These are phyloP conservation scores for Erythrophleum fordii DNA, from an alignment of 306 rosid genomes.

Conservation along the genomic window DNA sequence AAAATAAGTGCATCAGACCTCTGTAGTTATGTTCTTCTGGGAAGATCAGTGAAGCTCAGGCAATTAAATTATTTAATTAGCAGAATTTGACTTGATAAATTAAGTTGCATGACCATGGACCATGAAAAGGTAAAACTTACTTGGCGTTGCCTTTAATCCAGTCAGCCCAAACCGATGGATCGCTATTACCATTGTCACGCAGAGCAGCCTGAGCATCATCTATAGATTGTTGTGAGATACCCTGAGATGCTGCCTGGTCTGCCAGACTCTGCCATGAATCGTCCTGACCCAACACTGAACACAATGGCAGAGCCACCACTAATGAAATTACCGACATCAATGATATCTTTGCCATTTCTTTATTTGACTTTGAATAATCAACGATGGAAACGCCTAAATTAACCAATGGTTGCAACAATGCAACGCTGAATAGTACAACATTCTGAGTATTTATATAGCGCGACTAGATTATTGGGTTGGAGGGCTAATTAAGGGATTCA, in stretches of 20 bases:
- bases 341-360: conserved; percentile 40
- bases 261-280: conserved; percentile 7
- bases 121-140: conserved; percentile 35
- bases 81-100: neutral
- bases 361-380: neutral
- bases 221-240: neutral
- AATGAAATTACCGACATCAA: conserved; percentile 35
- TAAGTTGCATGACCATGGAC: no score
- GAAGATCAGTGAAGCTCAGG: no score
- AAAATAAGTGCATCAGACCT: no score
- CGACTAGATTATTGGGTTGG: neutral
- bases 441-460: conserved; percentile 30
- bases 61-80: no score
- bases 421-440: conserved; percentile 11
- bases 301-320: conserved; percentile 30
- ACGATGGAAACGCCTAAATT: conserved; percentile 10
- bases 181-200: neutral
- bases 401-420: conserved; percentile 36
- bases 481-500: neutral
- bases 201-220: conserved; percentile 37
- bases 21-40: no score
- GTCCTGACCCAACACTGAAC: conserved; percentile 28
- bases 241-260: neutral
- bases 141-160: neutral
- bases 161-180: conserved; percentile 4